Base-by-base conservation (phyloP, 1,284 basidiomycete genomes). In the Boletus smithii region DNA sequence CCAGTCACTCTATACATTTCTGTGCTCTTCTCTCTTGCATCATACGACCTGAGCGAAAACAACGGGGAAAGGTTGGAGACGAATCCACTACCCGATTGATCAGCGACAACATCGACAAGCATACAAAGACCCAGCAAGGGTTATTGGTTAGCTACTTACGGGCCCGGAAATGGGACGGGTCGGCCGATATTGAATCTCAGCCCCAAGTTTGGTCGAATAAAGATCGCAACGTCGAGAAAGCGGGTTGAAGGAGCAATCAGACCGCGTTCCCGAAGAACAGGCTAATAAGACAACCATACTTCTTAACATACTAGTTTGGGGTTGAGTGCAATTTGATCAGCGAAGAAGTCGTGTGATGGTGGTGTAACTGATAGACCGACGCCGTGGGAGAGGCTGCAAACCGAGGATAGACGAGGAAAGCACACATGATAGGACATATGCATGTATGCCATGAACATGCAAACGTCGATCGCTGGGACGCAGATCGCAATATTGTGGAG, bases 1-100 rank as follows among this genome's bases (percentile, higher is more conserved):
- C 35, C 41, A 48, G 42, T 43, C 51, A 63, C 51, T 62, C 54
- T 62, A 59, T 65, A 56, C 50, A 65, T 62, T 53, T 50, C 27
- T 31, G 51, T 50, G 18, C 26, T 8, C 63, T 62, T 62, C 60
- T 65, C 59, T 65, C 46, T 61, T 65, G 60, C 41, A 51, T 51
- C 49, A 44, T 36, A 48, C 45, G 26, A 53, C 42, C 46, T 16
- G 42, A 23, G 51, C 56, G 59, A 60, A 61, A 50, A 54, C 58
- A 50, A 48, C 58, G 58, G 58, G 34, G 49, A 61, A 56, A 63
- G 31, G 42, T 33, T 33, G 48, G 49, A 38, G 40, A 47, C 46
- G 44, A 52, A 42, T 24, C 44, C 37, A 60, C 47, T 22, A 47
- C 44, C 47, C 30, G 49, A 49, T 46, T 34, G 41, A 40, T 48